Percentiles rank a stretch among this genome's conserved stretches.
Evolutionary conservation across 2,329 filamentous ascomycete genomes (phyloP).

Genomic region (Penicillium sp.): DNA sequence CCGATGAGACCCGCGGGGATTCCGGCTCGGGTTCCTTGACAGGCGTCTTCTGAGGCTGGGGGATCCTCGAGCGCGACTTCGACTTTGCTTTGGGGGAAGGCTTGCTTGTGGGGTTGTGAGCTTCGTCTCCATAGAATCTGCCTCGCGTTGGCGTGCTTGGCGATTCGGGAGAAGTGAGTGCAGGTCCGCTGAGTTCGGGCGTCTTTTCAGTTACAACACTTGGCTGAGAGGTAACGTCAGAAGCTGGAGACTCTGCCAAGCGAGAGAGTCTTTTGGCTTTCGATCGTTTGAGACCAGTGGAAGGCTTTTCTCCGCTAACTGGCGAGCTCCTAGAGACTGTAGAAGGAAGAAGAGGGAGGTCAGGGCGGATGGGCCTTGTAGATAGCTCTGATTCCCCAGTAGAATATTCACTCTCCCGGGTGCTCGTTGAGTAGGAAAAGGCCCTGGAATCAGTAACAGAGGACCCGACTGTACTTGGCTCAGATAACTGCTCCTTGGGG

Average conservation of each 20-base stretch:
- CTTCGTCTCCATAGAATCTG: slow-evolving; percentile 17
- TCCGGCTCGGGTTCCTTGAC: slow-evolving; percentile 30
- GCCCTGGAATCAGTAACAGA: slow-evolving; percentile 28
- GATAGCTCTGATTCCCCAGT: slow-evolving; percentile 24
- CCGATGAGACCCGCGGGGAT: slow-evolving; percentile 44
- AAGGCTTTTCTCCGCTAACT: slow-evolving; percentile 30
- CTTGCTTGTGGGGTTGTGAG: slow-evolving; percentile 11
- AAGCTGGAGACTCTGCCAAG: slow-evolving; percentile 33
- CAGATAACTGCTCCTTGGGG: slow-evolving; percentile 30
- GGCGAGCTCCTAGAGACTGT: slow-evolving; percentile 9
- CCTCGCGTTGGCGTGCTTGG: slow-evolving; percentile 7
- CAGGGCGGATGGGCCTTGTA: slow-evolving; percentile 23
- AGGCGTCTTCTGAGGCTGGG: slow-evolving; percentile 25
- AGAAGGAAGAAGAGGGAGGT: slow-evolving; percentile 33
- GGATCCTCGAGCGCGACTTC: slow-evolving; percentile 12
- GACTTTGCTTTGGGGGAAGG: slow-evolving; percentile 19
- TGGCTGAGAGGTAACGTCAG: slow-evolving; percentile 26
- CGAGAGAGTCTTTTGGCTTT: slow-evolving; percentile 43
- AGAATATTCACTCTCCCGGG: slow-evolving; percentile 35
- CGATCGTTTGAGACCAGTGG: slow-evolving; percentile 38
- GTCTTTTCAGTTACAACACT: slow-evolving; percentile 23
- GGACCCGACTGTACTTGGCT: slow-evolving; percentile 33
- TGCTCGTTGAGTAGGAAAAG: slow-evolving; percentile 32
- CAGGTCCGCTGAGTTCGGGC: slow-evolving; percentile 11
- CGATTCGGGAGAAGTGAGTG: slow-evolving; percentile 6